Base-by-base conservation (phyloP, 2,329 filamentous ascomycete species). In the Pestalotiopsis sp. region DNA sequence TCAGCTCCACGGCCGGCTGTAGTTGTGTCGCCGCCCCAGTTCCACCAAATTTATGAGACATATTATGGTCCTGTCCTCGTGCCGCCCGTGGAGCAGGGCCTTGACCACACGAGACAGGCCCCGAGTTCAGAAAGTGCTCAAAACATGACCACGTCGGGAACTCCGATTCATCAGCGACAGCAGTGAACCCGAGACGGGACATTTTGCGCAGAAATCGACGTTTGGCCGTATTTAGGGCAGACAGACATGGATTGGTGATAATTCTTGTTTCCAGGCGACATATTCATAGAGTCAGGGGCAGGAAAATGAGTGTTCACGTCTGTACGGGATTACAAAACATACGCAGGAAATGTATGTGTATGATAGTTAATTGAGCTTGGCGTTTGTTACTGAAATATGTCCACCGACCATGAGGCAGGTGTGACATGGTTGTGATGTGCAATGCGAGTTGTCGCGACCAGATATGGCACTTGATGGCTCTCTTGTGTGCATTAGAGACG, bases 1-100 rank as follows among this genome's bases (percentile, higher is more conserved):
- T 69, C 68, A 64, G 66, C 66, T 65, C 71, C 72, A 67, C 66
- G 64, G 68, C 71, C 71, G 52, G 20, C 59, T 62, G 59, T 69
- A 38, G n/a, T 69, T 65, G 68, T 68, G 71, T 61, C 72, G 70
- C 71, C 69, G n/a, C 39, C 27, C 41, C 49, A 20, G 25, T 38
- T 59, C 6, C 57, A 52, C 45, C 45, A 52, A 20, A 20, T 52
- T 11, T 52, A 20, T 52, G 45, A 52, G 17, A n/a, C 45, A n/a
- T 3, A 17, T n/a, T 9, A 52, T 20, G 45, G 45, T 9, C 45
- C 17, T n/a, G 17, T 52, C 20, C 45, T 52, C 45, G 17, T 62
- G 59, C 59, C 59, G n/a, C 14, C 59, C 38, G 13, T 62, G n/a
- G 59, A 27, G 9, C 38, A 36, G 25, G 27, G 38, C 5, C 20